Evolutionary conservation across 345 rosid species (phyloP).

Genomic region (Eucalyptus curtisii): DNA sequence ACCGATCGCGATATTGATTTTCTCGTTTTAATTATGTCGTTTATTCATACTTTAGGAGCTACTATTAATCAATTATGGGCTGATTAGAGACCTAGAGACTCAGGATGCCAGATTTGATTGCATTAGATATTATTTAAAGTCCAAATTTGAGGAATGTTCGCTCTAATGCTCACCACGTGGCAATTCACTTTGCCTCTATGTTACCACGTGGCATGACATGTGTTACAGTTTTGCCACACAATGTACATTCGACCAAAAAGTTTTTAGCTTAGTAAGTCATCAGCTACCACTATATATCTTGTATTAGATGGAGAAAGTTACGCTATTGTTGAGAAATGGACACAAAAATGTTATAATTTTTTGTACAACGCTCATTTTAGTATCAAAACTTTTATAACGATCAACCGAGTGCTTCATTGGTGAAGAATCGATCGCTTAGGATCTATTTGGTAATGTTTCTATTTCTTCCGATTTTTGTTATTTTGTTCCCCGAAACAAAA

Average conservation of each 20-base stretch:
- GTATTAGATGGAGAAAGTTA: neutral
- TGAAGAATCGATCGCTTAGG: no score
- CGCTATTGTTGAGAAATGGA: neutral
- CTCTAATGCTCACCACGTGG: neutral
- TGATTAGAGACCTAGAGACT: no score
- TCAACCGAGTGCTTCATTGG: neutral
- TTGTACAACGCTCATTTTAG: neutral
- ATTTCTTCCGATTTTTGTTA: accelerated
- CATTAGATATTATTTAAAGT: no score
- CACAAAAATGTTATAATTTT: no score
- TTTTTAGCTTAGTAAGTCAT: neutral
- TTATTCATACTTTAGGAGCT: neutral
- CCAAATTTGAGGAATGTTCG: neutral
- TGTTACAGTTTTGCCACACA: neutral
- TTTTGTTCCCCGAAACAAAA: accelerated
- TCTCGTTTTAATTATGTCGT: neutral
- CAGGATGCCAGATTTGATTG: neutral
- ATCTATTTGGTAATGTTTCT: no score
- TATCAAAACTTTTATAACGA: no score
- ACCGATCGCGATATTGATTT: neutral
- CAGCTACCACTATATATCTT: neutral
- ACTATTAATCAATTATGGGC: no score
- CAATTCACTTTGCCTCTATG: neutral
- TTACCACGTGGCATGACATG: neutral
- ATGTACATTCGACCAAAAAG: no score